Conservation (phyloP, 2,329 filamentous ascomycete species). For the Volutella citrinella region DNA sequence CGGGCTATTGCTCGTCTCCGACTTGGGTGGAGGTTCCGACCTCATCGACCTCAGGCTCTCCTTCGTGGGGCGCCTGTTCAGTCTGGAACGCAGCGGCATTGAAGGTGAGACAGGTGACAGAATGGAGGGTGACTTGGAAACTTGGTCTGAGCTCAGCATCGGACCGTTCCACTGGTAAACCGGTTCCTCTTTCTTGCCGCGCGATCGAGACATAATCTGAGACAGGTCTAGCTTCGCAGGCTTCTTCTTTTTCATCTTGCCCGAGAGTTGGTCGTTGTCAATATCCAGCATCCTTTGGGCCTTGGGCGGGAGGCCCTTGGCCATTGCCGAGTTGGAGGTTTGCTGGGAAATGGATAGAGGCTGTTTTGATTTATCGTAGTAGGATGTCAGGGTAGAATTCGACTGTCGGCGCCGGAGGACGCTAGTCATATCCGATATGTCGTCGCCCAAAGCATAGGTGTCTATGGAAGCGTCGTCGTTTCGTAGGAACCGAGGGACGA, state of each 20-base stretch:
- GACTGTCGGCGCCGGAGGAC: constrained; percentile 47
- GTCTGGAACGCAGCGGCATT: constrained; percentile 21
- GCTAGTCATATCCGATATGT: constrained; percentile 40
- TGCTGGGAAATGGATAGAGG: constrained; percentile 58
- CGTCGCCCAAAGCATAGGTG: constrained; percentile 23
- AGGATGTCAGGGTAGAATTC: constrained; percentile 53
- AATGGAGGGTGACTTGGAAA: constrained; percentile 41
- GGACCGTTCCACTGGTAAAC: constrained; percentile 28
- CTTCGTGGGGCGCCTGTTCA: constrained; percentile 35
- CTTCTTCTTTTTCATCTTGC: constrained; percentile 35
- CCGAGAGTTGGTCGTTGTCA: constrained; percentile 28
- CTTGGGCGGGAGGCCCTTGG: constrained; percentile 51
- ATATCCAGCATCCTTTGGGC: constrained; percentile 45
- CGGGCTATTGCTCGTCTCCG: constrained; percentile 21
- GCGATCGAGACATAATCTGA: constrained; percentile 36
- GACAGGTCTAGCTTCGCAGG: constrained; percentile 50
- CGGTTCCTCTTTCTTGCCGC: constrained; percentile 25
- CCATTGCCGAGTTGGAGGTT: constrained; percentile 57
- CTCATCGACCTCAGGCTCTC: constrained; percentile 30
- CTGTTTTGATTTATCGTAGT: constrained; percentile 55
- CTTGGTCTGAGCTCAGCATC: constrained; percentile 35
- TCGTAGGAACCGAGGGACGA: constrained; percentile 22
- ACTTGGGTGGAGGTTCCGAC: too few species aligned
- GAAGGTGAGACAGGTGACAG: constrained; percentile 35
- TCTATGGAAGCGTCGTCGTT: constrained; percentile 13